Evolutionary conservation across 768 basidiomycete genomes (phyloP).

Genomic region (Tephrocybe sp.): DNA sequence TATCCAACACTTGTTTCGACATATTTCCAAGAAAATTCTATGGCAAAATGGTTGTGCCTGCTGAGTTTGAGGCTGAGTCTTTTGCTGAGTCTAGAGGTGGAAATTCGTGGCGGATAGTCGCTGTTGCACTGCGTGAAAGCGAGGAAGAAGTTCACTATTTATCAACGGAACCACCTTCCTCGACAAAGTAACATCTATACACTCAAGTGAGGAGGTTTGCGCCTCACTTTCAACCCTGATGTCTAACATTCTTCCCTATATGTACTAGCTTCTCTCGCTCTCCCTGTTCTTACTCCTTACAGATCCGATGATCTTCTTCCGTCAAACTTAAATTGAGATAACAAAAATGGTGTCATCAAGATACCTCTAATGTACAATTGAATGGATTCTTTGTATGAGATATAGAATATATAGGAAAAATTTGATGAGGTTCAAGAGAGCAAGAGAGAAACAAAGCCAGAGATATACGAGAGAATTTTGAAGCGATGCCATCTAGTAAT

Average conservation of each 20-base stretch:
- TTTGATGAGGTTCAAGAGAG: background rate
- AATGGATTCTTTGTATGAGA: constrained; percentile 2
- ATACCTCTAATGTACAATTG: constrained; percentile 6
- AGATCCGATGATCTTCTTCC: background rate
- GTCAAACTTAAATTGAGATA: background rate
- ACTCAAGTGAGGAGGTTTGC: background rate
- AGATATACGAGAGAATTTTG: background rate
- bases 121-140: too few species aligned
- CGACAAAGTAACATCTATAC: constrained; percentile 3
- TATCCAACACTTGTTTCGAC: background rate
- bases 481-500: constrained; percentile 6
- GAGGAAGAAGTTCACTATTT: background rate
- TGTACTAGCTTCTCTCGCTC: background rate
- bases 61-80: constrained; percentile 7
- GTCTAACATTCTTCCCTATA: background rate
- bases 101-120: background rate
- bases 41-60: background rate
- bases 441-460: background rate
- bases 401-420: background rate
- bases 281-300: background rate
- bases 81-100: background rate
- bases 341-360: background rate
- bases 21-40: background rate
- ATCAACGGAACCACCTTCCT: background rate
- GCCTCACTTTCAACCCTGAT: background rate